Evolutionary conservation across 805 yeast genomes (phyloP), one percentile per base, ranked within the genome.

Genomic region (Barnettozyma sp.): DNA sequence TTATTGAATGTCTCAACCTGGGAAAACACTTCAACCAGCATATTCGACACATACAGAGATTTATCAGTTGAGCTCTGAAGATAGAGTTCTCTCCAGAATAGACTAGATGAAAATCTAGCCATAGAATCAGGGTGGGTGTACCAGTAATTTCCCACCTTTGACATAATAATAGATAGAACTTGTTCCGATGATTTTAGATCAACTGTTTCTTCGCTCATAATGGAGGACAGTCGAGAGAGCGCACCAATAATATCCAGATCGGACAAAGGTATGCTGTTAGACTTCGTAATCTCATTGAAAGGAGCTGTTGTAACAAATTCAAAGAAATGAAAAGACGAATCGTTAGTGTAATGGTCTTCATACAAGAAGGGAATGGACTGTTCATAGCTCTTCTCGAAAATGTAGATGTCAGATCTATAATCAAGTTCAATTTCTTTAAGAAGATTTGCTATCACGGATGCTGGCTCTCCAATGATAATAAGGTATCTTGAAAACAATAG

Each of bases 391-490:
- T 42, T 41, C 9, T 35, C 22, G 21, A 40, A 37, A 15, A 52
- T 41, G 34, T 46, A 50, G 1, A 42, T 33, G 5, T 41, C 38
- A 30, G 51, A 55, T 14, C 47, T 36, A 14, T 56, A 43, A 29
- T 41, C 48, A 4, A 52, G 4, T 14, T 48, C 49, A 33, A 36
- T 16, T 3, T 36, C 42, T 5, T 33, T 17, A 5, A 47, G 17
- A 4, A 47, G 24, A 15, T 42, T 37, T 7, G 22, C 13, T 7
- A 53, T 31, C 3, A 41, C 34, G 6, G 18, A 26, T 4, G 33
- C 5, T 4, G 78, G 68, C 52, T 84, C 94, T 8, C 94, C 94
- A 15, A 71, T 51, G 5, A 78, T 55, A 4, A 62, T 53, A 43
- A 75, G 52, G 33, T 68, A 69, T 45, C 71, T 64, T 23, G 71